Conservation (phyloP, 768 basidiomycete species). For the Mycena indigotica region DNA sequence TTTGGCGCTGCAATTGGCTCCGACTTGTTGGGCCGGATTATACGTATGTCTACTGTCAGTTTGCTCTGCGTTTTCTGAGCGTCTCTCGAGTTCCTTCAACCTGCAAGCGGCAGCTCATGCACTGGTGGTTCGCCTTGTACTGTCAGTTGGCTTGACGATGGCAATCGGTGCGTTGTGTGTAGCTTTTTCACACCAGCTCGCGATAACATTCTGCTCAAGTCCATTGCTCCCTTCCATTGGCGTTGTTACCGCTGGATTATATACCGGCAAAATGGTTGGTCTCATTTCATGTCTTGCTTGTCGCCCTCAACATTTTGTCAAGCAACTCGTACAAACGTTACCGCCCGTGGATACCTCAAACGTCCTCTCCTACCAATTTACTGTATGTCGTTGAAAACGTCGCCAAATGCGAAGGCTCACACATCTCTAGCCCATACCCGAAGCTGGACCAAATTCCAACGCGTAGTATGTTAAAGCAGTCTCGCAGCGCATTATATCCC, state of each 20-base stretch:
- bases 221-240: conserved; percentile 46
- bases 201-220: not conserved
- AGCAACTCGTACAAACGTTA: conserved; percentile 64
- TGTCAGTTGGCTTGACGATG: conserved; percentile 68
- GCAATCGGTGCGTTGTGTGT: conserved; percentile 45
- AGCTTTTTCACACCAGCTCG: not conserved
- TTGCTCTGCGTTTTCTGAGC: not conserved
- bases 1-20: conserved; percentile 28
- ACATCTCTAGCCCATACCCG: conserved; percentile 49
- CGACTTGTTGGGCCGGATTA: conserved; percentile 39
- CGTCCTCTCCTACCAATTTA: conserved; percentile 54
- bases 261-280: conserved; percentile 55
- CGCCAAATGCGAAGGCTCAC: conserved; percentile 1
- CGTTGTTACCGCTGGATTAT: conserved; percentile 56
- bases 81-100: conserved; percentile 47
- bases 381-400: conserved; percentile 39
- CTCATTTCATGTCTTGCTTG: not conserved
- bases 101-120: conserved; percentile 47
- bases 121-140: conserved; percentile 55
- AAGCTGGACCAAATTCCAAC: conserved; percentile 58
- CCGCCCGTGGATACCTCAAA: conserved; percentile 54
- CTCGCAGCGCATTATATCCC: not conserved
- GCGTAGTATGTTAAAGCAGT: conserved; percentile 50
- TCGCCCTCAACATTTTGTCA: not conserved
- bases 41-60: conserved; percentile 37